phyloP scores from a whole-genome alignment of 345 rosid species.

The Citrus maxima region DNA sequence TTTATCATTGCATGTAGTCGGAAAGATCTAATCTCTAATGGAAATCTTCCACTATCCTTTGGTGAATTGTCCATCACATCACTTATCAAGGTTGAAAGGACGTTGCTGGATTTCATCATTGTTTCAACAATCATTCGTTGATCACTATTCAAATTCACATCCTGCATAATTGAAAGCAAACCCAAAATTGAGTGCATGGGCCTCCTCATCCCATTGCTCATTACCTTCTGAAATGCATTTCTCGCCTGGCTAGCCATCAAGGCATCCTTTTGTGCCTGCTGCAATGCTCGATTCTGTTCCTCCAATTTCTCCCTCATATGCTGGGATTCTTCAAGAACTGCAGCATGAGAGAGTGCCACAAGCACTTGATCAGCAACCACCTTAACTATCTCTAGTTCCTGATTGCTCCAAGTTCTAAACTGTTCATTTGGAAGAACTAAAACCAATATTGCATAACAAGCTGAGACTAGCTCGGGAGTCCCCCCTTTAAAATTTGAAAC shows the following conservation, averaged over 20 bases:
- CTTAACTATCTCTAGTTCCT: constrained; percentile 81
- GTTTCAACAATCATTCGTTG: constrained; percentile 69
- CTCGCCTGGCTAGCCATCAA: constrained; percentile 91
- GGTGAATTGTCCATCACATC: constrained; percentile 82
- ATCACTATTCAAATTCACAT: constrained; percentile 51
- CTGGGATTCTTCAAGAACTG: constrained; percentile 93
- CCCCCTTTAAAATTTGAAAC: constrained; percentile 86
- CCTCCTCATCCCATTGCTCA: constrained; percentile 91
- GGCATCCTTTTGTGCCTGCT: constrained; percentile 62
- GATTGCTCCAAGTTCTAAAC: constrained; percentile 72
- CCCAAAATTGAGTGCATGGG: constrained; percentile 89
- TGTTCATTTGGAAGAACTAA: constrained; percentile 70
- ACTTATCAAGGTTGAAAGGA: constrained; percentile 69
- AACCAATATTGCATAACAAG: constrained; percentile 78
- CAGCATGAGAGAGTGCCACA: constrained; percentile 95
- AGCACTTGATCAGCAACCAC: constrained; percentile 98
- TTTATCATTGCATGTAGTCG: constrained; percentile 58
- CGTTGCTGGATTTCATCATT: constrained; percentile 74
- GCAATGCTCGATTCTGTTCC: constrained; percentile 83
- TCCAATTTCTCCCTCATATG: constrained; percentile 85
- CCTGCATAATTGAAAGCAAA: constrained; percentile 73
- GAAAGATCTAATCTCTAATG: constrained; percentile 56
- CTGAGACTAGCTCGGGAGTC: constrained; percentile 67
- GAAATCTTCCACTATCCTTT: constrained; percentile 60
- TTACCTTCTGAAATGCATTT: constrained; percentile 73